Conservation (phyloP, 306 rosid species). For the Abrus pulchellus region DNA sequence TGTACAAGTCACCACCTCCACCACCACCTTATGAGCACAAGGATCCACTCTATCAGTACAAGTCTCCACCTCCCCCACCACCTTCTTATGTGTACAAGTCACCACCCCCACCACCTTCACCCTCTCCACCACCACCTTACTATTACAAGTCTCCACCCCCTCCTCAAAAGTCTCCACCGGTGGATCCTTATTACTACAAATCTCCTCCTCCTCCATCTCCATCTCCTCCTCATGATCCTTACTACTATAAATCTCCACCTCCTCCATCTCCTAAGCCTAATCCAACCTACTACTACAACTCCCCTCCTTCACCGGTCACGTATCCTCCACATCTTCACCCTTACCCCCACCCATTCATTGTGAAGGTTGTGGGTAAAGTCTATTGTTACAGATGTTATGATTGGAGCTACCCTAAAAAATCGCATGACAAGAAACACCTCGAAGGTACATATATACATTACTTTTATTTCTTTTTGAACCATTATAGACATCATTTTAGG, state of each 20-base stretch:
- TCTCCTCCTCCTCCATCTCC: constrained; percentile 6
- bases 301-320: constrained; percentile 30
- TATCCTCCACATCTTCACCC: constrained; percentile 32
- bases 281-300: constrained; percentile 15
- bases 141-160: constrained; percentile 24
- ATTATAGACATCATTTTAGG: not conserved
- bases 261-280: constrained; percentile 2
- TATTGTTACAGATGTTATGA: constrained; percentile 77
- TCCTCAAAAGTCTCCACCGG: not conserved
- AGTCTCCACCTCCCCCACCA: not conserved
- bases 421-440: constrained; percentile 77
- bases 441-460: constrained; percentile 59
- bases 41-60: not conserved
- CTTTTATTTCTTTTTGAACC: not conserved
- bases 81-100: not conserved
- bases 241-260: constrained; percentile 4
- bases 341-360: constrained; percentile 51
- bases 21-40: not conserved
- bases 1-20: not conserved
- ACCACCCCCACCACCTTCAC: not conserved
- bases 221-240: not conserved
- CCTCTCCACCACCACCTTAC: not conserved
- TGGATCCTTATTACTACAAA: not conserved
- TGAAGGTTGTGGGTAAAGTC: constrained; percentile 77
- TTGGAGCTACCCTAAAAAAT: constrained; percentile 61